These are phyloP conservation scores for Alliaria petiolata DNA, from an alignment of 345 rosid species.

Conservation along the genomic window DNA sequence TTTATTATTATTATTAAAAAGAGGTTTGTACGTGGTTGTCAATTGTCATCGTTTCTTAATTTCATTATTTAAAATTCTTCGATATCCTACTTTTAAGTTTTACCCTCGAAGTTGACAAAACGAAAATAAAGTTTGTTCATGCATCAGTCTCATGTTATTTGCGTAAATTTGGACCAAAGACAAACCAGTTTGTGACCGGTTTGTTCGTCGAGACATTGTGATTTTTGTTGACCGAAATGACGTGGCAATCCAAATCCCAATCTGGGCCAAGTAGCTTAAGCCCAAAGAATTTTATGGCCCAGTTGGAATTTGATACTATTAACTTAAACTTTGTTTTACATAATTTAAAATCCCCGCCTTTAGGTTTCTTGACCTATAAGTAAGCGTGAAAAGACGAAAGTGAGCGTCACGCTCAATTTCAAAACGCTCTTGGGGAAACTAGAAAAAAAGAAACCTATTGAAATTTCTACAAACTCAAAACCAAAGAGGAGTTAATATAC, in stretches of 20 bases:
- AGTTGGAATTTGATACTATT: neutral
- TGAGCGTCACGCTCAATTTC: neutral
- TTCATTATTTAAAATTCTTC: neutral
- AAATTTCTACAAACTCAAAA: neutral
- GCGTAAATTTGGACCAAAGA: neutral
- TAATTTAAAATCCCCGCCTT: neutral
- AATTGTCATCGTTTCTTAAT: conserved; percentile 12
- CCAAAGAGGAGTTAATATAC: neutral
- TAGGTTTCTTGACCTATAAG: neutral
- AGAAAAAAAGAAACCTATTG: neutral
- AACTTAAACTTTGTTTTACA: neutral
- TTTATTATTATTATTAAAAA: neutral
- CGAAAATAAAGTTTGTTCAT: neutral
- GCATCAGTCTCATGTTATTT: conserved; percentile 7
- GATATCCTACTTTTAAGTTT: neutral
- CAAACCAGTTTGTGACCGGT: neutral
- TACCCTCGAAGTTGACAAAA: conserved; percentile 4
- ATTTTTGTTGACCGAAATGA: conserved; percentile 4
- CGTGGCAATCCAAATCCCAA: neutral
- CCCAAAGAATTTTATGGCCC: neutral
- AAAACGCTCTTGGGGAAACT: neutral
- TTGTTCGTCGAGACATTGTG: neutral
- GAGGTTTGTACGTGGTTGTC: conserved; percentile 22
- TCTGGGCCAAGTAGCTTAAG: neutral
- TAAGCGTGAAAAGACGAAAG: neutral